These are phyloP conservation scores for Trifolium pratense DNA, from an alignment of 306 rosid genomes.

Conservation along the genomic window DNA sequence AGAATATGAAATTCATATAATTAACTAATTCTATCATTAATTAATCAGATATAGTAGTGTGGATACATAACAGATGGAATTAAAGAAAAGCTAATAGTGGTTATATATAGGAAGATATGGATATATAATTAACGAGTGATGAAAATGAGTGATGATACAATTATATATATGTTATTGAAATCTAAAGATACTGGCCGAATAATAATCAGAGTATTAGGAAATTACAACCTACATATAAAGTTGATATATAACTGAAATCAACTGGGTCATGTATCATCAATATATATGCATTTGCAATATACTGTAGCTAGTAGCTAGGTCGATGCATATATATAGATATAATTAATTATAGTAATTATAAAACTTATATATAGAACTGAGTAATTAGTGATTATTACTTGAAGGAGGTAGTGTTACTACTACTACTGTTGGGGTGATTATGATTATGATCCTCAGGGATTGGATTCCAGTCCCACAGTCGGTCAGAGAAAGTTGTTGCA, in stretches of 20 bases:
- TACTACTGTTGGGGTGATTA: constrained; percentile 54
- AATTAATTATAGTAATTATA: not conserved
- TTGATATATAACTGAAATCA: constrained; percentile 12
- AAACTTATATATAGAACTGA: not conserved
- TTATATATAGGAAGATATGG: not conserved
- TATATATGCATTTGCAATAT: constrained; percentile 41
- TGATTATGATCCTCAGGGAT: constrained; percentile 62
- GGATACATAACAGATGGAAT: not conserved
- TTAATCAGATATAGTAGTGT: no score
- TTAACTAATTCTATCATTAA: no score
- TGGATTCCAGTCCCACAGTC: constrained; percentile 95
- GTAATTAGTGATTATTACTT: constrained; percentile 56
- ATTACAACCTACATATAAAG: not conserved
- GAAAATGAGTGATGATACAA: constrained; percentile 9
- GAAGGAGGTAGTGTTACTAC: constrained; percentile 60
- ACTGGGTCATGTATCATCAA: not conserved
- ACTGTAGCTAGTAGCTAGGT: constrained; percentile 35
- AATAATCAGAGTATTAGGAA: constrained; percentile 4
- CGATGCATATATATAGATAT: not conserved
- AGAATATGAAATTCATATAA: no score
- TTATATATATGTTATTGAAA: not conserved
- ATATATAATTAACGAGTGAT: not conserved
- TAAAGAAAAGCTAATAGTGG: not conserved
- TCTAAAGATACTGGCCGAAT: not conserved
- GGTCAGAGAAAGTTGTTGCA: constrained; percentile 67